Base-by-base conservation (phyloP, 495 filamentous ascomycete genomes). In the Hypoxylon fragiforme region DNA sequence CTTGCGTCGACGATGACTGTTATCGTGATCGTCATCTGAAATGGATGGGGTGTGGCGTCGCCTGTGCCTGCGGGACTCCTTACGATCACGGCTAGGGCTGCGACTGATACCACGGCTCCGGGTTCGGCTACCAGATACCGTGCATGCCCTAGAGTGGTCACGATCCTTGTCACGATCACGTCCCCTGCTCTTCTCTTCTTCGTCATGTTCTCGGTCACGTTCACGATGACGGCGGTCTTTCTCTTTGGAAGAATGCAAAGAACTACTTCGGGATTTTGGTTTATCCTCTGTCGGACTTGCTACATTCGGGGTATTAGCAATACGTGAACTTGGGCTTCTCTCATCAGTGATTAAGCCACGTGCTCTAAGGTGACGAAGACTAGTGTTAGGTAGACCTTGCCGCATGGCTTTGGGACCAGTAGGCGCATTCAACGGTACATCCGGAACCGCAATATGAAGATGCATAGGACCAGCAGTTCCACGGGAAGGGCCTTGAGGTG, bases 401-500 rank as follows among this genome's bases (percentile, higher is more conserved):
- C 95, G 77, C 85, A 97, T 91, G 13, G 95, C 94, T 70, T 94
- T 91, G 2, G 94, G 94, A 1, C 90, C 94, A 43, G 87, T 94
- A 21, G 94, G 94, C 19, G 94, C 94, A 69, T 82, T 83, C 35
- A 77, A 55, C 12, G 77, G 80, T 18, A 78, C 73, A 64, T 79
- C 78, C 16, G 73, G 73, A 26, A 59, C 55, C 48, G 58, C 45
- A 28, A 53, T 53, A 44, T 56, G 54, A 35, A 54, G 34, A 40
- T 50, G 64, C 47, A 62, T 49, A 43, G 53, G 54, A 26, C 53
- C 59, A 26, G 20, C 31, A 49, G 22, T 44, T 46, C 59, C 59
- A 53, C 22, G 52, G 38, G 56, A 53, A 30, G 53, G 53, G 31
- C 53, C 59, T 56, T 54, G 59, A 52, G 57, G 47, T 45, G 45